Conservation (phyloP, 305 asterid species). For the Lippia alba region DNA sequence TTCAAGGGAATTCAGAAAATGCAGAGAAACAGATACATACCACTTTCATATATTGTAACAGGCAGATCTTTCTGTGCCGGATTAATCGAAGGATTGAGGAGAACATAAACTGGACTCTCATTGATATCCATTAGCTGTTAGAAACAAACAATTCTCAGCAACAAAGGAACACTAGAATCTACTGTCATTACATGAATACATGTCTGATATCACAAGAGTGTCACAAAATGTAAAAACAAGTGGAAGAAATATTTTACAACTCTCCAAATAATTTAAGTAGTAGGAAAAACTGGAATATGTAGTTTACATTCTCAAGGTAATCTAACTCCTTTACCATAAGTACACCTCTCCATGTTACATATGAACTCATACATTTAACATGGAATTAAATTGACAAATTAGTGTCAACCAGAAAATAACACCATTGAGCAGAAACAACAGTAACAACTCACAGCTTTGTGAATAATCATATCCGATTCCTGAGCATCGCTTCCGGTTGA, state of each 20-base stretch:
- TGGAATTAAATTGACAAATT: not conserved
- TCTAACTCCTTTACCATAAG: not conserved
- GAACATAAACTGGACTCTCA: constrained; percentile 91
- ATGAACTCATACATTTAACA: constrained; percentile 10
- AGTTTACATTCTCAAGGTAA: not conserved
- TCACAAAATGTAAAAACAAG: not conserved
- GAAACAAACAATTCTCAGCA: constrained; percentile 24
- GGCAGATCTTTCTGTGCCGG: constrained; percentile 96
- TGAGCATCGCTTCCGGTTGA: constrained; percentile 93
- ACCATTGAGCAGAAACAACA: constrained; percentile 1
- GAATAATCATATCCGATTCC: constrained; percentile 89
- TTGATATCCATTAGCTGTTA: constrained; percentile 93
- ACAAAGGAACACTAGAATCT: constrained; percentile 26
- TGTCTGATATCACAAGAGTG: not conserved
- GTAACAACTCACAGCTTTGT: constrained; percentile 81
- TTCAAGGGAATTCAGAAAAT: not conserved
- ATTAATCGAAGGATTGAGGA: constrained; percentile 89
- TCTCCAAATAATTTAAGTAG: not conserved
- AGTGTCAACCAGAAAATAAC: constrained; percentile 2
- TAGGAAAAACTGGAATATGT: no score
- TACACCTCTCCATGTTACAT: constrained; percentile 1
- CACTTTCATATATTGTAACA: constrained; percentile 85
- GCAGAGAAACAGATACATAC: constrained; percentile 48
- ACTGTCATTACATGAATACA: constrained; percentile 9
- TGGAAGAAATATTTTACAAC: constrained; percentile 1